phyloP scores from a whole-genome alignment of 257 asterid species.

The Nemophila menziesii region DNA sequence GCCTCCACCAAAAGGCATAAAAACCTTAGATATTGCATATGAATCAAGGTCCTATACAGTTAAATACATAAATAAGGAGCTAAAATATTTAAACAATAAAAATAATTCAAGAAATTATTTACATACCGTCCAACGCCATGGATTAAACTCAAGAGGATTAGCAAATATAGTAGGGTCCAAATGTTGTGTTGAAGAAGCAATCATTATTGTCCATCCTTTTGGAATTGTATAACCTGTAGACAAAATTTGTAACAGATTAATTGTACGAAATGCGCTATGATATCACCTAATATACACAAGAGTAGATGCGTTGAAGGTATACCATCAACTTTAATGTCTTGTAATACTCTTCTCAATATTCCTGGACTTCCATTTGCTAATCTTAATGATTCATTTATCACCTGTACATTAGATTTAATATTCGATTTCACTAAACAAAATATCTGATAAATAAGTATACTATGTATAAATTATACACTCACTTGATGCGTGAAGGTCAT shows the following conservation, averaged over 20 bases:
- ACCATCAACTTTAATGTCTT: conserved; percentile 6
- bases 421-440: not conserved
- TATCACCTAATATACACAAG: too few relatives aligned
- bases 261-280: too few relatives aligned
- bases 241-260: too few relatives aligned
- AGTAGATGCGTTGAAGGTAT: too few relatives aligned
- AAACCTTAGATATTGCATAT: conserved; percentile 4
- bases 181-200: conserved; percentile 12
- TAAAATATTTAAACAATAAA: not conserved
- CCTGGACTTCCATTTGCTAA: conserved; percentile 3
- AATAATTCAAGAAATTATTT: not conserved
- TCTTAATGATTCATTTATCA: conserved; percentile 5
- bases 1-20: too few relatives aligned
- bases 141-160: conserved; percentile 16
- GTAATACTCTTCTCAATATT: not conserved
- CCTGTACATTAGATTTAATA: not conserved
- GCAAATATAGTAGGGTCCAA: conserved; percentile 6
- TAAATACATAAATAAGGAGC: not conserved
- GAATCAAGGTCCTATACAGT: conserved; percentile 6
- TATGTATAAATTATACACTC: not conserved
- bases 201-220: conserved; percentile 15
- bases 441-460: not conserved
- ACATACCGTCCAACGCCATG: conserved; percentile 25
- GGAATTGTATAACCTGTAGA: conserved; percentile 18
- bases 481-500: conserved; percentile 27